A percentile compares a stretch with the other conserved stretches of the same genome.
Conservation (phyloP, 2,329 filamentous ascomycete species). For the Verticillium albo-atrum region DNA sequence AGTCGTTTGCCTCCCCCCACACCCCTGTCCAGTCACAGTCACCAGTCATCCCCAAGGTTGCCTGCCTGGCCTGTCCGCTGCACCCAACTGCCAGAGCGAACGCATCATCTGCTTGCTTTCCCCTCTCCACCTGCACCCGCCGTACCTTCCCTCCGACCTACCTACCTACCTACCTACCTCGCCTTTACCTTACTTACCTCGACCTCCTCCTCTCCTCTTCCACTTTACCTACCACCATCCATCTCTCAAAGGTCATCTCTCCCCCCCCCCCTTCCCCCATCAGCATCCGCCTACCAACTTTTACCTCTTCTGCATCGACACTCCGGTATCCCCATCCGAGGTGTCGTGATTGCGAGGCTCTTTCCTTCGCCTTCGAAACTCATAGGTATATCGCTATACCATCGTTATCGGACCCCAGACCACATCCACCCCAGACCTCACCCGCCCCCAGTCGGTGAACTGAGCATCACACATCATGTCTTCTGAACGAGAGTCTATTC, state of each 20-base stretch:
- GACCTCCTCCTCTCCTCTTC: conserved; percentile 1
- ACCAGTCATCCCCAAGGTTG: not conserved
- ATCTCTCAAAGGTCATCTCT: not conserved
- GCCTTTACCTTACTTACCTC: not conserved
- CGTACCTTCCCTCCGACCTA: not conserved
- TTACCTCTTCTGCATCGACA: not conserved
- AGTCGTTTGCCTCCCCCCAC: not conserved
- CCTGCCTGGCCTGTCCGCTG: not conserved
- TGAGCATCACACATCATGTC: conserved; percentile 18
- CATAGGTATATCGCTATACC: not conserved
- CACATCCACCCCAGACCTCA: not conserved
- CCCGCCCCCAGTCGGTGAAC: not conserved
- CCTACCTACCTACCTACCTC: not conserved
- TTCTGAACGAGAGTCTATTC: conserved; percentile 16
- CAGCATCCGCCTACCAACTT: not conserved
- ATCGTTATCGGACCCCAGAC: not conserved
- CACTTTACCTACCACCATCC: not conserved
- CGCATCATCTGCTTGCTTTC: not conserved
- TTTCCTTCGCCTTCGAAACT: not conserved
- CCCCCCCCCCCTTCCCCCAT: not conserved
- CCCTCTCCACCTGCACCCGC: not conserved
- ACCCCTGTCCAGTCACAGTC: not conserved
- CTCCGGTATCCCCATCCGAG: conserved; percentile 3
- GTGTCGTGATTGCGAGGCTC: not conserved
- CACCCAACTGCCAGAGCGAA: not conserved